Evolutionary conservation across 768 basidiomycete genomes (phyloP), one percentile per base, ranked within the genome.

Genomic region (Russula lepida): DNA sequence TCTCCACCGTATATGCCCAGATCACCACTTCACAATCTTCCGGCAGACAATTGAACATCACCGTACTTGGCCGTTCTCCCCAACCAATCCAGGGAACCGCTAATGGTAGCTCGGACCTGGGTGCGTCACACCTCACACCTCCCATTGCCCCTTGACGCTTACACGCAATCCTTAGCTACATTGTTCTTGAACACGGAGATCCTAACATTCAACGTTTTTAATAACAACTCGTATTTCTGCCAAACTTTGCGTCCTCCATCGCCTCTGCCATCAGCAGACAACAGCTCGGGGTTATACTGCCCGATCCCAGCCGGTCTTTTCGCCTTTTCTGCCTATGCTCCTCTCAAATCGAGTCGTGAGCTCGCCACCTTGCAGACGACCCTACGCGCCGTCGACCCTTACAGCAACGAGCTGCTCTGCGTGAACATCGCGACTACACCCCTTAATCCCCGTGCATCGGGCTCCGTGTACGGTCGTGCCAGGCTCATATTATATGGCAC

Each of bases 371-470:
- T 95, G 58, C 79, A 81, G 63, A 97, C 95, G 1, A 84, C 84
- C 23, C 74, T 99, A 25, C 86, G 91, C 49, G 88, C 94, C 8
- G 88, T 98, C 25, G 97, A 99, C 74, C 86, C 94, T 0, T 85
- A 82, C 47, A 83, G 87, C 55, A 78, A 83, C 35, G 90, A 94
- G 67, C 79, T 98, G 47, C 74, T 94, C 2, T 99, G 97, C 71
- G 68, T 95, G 49, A 85, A 89, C 64, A 75, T 98, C 19, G 69
- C 76, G 44, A 86, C 89, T 1, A 94, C 94, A 0, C 88, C 94
- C 0, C 81, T 92, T 35, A 71, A 80, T 28, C 85, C 89, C 8
- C 71, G 75, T n/a, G 75, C 78, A 28, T 62, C 80, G 46, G 75
- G 76, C 6, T 75, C 74, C 2, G 82, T 83, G 1, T 91, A 90